Conservation (phyloP, 2,329 filamentous ascomycete genomes). For the Aureobasidium melanogenum region DNA sequence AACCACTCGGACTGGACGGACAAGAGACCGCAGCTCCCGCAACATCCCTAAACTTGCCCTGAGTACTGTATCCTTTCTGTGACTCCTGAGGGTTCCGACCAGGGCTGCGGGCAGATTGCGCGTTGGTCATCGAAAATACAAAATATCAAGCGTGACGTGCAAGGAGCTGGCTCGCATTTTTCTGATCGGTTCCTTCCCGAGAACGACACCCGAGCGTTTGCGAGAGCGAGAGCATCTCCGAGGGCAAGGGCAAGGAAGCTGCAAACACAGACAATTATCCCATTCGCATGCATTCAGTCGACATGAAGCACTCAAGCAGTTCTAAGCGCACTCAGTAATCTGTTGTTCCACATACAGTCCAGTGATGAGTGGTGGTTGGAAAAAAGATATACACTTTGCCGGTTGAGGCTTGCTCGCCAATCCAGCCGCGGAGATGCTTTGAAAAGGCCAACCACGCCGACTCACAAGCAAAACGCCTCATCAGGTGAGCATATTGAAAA, state of each 20-base stretch:
- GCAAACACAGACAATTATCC: background rate
- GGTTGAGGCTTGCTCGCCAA: background rate
- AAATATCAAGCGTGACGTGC: background rate
- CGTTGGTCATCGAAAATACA: background rate
- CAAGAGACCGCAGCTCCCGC: background rate
- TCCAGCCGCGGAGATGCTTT: constrained; percentile 5
- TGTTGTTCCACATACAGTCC: too few relatives aligned
- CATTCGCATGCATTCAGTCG: background rate
- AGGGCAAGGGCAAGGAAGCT: background rate
- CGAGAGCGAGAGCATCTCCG: background rate
- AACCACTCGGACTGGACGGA: background rate
- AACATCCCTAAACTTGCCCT: background rate
- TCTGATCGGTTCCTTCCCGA: background rate
- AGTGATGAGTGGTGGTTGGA: background rate
- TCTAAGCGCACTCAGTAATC: too few relatives aligned
- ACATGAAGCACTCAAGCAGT: too few relatives aligned
- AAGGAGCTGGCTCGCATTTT: background rate
- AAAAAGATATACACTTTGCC: background rate
- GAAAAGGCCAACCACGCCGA: background rate
- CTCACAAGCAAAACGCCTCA: background rate
- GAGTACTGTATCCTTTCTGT: background rate
- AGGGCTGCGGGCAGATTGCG: background rate
- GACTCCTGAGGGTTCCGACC: background rate
- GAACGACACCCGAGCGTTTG: constrained; percentile 1
- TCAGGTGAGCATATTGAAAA: constrained; percentile 1